Evolutionary conservation across 192 early-diverging fungal species (phyloP).

Genomic region (Coemansia sp.): DNA sequence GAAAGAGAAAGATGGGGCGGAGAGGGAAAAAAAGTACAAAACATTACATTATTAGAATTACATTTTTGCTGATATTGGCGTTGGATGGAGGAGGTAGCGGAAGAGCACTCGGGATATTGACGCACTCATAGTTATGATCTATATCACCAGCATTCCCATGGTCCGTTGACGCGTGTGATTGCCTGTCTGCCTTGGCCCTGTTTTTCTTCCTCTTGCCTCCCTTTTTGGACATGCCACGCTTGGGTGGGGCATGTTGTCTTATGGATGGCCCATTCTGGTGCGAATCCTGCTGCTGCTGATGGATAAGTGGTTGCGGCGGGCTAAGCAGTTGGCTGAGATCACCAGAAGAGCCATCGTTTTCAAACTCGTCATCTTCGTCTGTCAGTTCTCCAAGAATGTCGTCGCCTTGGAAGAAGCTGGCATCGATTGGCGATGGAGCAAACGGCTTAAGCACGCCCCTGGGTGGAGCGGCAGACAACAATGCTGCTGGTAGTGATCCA

Average conservation of each 20-base stretch:
- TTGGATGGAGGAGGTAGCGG: constrained; percentile 33
- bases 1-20: neutral
- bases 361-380: constrained; percentile 1
- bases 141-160: neutral
- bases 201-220: constrained; percentile 30
- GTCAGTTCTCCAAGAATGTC: constrained; percentile 15
- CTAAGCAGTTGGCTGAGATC: constrained; percentile 1
- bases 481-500: neutral
- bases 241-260: neutral
- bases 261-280: too few species aligned
- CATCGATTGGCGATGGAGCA: constrained; percentile 33
- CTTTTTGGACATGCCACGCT: constrained; percentile 21
- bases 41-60: constrained; percentile 40
- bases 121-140: neutral
- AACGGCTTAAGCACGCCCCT: constrained; percentile 55
- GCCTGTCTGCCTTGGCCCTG: constrained; percentile 10
- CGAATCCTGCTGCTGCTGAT: too few species aligned
- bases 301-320: neutral
- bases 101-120: constrained; percentile 20
- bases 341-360: neutral
- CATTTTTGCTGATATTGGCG: constrained; percentile 39
- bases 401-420: constrained; percentile 17
- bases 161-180: constrained; percentile 7
- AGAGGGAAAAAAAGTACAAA: constrained; percentile 1
- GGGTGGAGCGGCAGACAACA: constrained; percentile 1